Evolutionary conservation across 208 protist species (phyloP).

Genomic region (Phytomonas serpens): DNA sequence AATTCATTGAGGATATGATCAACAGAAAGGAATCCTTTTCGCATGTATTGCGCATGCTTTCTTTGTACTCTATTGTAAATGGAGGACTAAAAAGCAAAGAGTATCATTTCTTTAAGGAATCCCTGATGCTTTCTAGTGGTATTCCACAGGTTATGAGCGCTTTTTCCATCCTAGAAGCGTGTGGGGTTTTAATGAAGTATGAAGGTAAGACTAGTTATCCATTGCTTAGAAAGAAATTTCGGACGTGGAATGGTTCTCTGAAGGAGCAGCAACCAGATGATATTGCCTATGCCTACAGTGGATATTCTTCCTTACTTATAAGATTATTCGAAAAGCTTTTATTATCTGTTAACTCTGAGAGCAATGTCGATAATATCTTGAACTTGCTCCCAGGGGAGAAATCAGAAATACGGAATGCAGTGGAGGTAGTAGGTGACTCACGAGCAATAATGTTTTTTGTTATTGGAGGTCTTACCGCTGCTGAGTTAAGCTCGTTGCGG

Average conservation of each 20-base stretch:
- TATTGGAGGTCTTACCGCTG: slow-evolving; percentile 89
- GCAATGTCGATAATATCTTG: slow-evolving; percentile 21
- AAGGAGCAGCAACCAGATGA: slow-evolving; percentile 62
- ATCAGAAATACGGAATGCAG: slow-evolving; percentile 36
- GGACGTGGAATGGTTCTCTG: slow-evolving; percentile 43
- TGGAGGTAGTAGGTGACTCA: slow-evolving; percentile 21
- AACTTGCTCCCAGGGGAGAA: slow-evolving; percentile 46
- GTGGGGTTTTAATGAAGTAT: slow-evolving; percentile 38
- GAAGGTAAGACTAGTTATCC: slow-evolving; percentile 36
- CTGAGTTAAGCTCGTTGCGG: slow-evolving; percentile 89
- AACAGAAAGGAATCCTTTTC: slow-evolving; percentile 43
- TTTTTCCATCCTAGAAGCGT: slow-evolving; percentile 48
- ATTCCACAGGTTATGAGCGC: slow-evolving; percentile 64
- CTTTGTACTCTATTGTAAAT: slow-evolving; percentile 75
- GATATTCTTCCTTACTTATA: slow-evolving; percentile 62
- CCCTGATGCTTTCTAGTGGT: slow-evolving; percentile 79
- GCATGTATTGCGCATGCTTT: slow-evolving; percentile 64
- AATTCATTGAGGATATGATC: slow-evolving; percentile 83
- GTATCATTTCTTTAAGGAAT: slow-evolving; percentile 58
- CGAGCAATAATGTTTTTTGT: slow-evolving; percentile 82
- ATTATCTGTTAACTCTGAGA: slow-evolving; percentile 30
- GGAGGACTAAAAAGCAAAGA: slow-evolving; percentile 62
- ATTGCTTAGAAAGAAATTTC: slow-evolving; percentile 41
- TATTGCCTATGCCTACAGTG: slow-evolving; percentile 66
- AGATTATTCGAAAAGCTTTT: slow-evolving; percentile 44